Evolutionary conservation across 2,329 filamentous ascomycete genomes (phyloP), one percentile per base, ranked within the genome.

Genomic region (Ascocoryne sarcoides): DNA sequence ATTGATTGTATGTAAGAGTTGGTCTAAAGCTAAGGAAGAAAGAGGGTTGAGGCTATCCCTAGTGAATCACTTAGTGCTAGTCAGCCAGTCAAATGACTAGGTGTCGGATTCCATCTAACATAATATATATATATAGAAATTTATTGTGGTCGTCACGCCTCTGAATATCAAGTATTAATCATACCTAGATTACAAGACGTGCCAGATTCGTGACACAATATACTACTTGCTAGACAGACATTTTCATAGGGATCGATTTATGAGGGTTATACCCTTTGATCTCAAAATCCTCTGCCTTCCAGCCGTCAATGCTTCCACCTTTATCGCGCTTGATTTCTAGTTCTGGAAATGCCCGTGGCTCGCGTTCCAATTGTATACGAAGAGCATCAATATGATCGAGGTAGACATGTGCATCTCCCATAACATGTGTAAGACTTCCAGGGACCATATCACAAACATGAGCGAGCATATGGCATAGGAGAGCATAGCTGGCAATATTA

Each of bases 391-490:
- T 75, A 61, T 98, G 92, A 61, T 98, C 90, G 5, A 82, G 65
- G 63, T 98, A 98, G 1, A 98, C 82, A 63, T 98, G 92, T n/a
- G 90, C 87, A 62, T 98, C 92, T 10, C 92, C 92, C 88, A 98
- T 94, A 36, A 88, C 88, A 63, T 96, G 92, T 29, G 88, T 92
- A 47, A 98, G 72, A 37, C 77, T 90, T 0, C 90, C 92, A 0
- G 92, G 88, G 1, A 85, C 75, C 40, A 98, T 64, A 51, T 89
- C 82, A 57, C 84, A 88, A 9, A 84, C 87, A 59, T 89, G 82
- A 1, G 92, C 90, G 34, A 98, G 67, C 83, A 98, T 96, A 62
- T 96, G 89, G 31, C 89, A 95, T 30, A 98, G 69, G 42, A 98
- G 69, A 23, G 92, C 88, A 65, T 98, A 98, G 49, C 78, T 85